Evolutionary conservation across 257 asterid genomes (phyloP), one percentile per base, ranked within the genome.

Genomic region (Salvia miltiorrhiza): DNA sequence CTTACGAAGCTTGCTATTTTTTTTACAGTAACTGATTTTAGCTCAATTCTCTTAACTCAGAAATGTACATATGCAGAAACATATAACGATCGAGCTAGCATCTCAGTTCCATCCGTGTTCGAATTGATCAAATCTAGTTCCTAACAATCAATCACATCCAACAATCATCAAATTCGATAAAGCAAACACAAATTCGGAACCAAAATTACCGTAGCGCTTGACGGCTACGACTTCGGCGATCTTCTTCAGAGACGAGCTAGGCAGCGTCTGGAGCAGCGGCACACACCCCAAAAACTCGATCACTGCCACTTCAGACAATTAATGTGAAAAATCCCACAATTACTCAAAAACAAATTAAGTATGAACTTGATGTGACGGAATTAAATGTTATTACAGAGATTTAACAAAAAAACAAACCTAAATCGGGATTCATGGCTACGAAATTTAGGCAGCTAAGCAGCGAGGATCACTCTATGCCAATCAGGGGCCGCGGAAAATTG

Each of bases 191-290:
- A 33, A 71, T 17, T 17, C 10, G 20, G 20, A 56, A 30, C 21
- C 10, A 1, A 47, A 76, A 63, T 62, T 70, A 90, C 99, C 88
- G 71, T 75, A 90, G 72, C 65, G 80, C 75, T 86, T 87, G 69
- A 89, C 70, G n/a, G 74, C 67, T 52, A 90, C 92, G 32, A 85
- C 52, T 75, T 83, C 81, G 33, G 99, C 95, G 67, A 93, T 87
- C 79, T 73, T 93, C 81, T 59, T 77, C 24, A 87, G 83, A 20
- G 97, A 90, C 33, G 96, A 87, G 67, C 86, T 75, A 0, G 99
- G 97, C 47, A 93, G 89, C 76, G 85, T 83, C 83, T 93, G 99
- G 4, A 93, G 87, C 88, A 93, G 82, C 19, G 97, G 95, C 72
- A 93, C 97, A 16, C 90, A 72, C 44, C 97, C 95, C 85, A 93